Conservation (phyloP, 1,284 basidiomycete species). For the Tilletia setariae region DNA sequence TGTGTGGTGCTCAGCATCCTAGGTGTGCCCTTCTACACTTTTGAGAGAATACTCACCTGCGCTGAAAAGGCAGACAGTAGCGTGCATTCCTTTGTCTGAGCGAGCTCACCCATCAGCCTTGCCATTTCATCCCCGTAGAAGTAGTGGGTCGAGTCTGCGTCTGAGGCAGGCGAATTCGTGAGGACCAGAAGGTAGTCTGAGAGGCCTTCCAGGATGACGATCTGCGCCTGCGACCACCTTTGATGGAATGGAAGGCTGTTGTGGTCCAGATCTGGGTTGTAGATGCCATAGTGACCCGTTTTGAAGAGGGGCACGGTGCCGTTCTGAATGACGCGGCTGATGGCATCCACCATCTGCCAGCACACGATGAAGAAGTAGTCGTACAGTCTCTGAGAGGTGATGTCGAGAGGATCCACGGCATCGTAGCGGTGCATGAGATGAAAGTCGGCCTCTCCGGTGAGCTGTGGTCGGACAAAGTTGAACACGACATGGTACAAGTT, state of each 20-base stretch:
- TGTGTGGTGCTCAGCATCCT: neutral
- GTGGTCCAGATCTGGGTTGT: neutral
- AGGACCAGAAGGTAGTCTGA: neutral
- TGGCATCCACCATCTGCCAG: neutral
- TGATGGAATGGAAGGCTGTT: neutral
- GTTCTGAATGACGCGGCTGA: no score
- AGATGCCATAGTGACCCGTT: no score
- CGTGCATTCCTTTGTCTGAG: neutral
- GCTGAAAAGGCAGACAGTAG: neutral
- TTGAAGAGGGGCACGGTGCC: no score
- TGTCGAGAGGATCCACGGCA: neutral
- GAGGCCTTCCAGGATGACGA: neutral
- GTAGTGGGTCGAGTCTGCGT: neutral
- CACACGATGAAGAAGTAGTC: neutral
- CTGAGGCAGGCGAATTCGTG: no score
- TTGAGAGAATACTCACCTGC: neutral
- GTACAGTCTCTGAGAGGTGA: neutral
- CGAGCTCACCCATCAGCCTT: neutral
- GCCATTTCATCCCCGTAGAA: neutral
- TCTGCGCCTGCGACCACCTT: neutral
- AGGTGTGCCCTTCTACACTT: neutral
- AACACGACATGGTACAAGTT: neutral
- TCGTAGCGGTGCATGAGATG: neutral
- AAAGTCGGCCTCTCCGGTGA: neutral
- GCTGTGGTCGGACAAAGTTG: neutral